Evolutionary conservation across 1,284 basidiomycete genomes (phyloP).

Genomic region (Moesziomyces antarcticus): DNA sequence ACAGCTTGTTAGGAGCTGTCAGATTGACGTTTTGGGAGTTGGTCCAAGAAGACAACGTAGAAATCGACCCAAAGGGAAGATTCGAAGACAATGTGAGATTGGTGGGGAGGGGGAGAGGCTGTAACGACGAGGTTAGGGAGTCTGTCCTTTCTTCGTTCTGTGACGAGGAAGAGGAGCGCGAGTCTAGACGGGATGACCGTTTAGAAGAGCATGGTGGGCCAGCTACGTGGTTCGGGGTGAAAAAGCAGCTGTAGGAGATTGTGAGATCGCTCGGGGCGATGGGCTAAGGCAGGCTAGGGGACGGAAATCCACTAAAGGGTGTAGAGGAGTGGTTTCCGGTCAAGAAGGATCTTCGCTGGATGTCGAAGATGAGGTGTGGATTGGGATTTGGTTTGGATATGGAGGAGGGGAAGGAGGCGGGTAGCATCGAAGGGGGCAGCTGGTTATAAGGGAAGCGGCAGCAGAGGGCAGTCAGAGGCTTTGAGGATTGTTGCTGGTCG

Average conservation of each 20-base stretch:
- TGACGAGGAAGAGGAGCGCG: constrained; percentile 37
- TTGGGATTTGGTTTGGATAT: constrained; percentile 6
- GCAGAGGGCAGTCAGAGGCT: constrained; percentile 14
- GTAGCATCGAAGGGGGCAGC: constrained; percentile 1
- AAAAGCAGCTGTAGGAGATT: constrained; percentile 48
- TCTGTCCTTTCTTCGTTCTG: constrained; percentile 48
- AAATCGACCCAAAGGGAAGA: constrained; percentile 54
- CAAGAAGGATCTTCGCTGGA: constrained; percentile 7
- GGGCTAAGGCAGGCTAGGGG: constrained; percentile 8
- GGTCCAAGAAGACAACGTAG: constrained; percentile 51
- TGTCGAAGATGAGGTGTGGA: constrained; percentile 23
- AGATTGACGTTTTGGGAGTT: constrained; percentile 25
- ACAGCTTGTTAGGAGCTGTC: constrained; percentile 51
- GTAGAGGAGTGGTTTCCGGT: constrained; percentile 17
- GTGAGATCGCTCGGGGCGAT: constrained; percentile 30
- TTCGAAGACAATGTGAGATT: constrained; percentile 28
- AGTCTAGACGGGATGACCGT: constrained; percentile 46
- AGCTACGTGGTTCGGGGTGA: constrained; percentile 49
- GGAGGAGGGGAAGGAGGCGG: constrained; percentile 1
- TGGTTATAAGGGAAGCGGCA: constrained; percentile 21
- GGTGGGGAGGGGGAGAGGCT: constrained; percentile 34
- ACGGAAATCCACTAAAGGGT: constrained; percentile 19
- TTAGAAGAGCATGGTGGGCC: constrained; percentile 57
- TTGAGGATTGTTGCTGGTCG: neutral
- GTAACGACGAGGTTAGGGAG: constrained; percentile 42